Evolutionary conservation across 768 basidiomycete genomes (phyloP), one percentile per base, ranked within the genome.

Genomic region (Pleurotus ostreatus): DNA sequence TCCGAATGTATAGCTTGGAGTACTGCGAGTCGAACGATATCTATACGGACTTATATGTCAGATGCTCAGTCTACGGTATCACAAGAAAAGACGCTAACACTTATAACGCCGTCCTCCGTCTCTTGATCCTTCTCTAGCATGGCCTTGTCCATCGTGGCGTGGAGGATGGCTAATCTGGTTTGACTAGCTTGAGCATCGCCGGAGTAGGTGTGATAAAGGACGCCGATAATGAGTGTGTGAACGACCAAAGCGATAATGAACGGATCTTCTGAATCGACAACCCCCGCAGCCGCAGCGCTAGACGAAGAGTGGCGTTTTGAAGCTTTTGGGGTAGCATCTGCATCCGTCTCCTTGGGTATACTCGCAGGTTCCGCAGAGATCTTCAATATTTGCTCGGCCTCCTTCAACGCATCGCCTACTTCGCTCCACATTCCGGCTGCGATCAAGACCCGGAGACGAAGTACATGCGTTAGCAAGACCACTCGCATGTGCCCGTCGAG

Each of bases 111-210:
- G 58, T 59, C 73, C 66, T 64, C 65, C 44, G 23, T 56, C 11
- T 25, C 38, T 30, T 48, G 41, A 25, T 49, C 23, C 11, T 46
- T 68, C 63, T 57, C 76, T 25, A 82, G 47, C 61, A 74, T 78
- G 1, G 80, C 83, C 1, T 77, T 71, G 62, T 92, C 90, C 49
- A 92, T 75, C 23, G 89, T 67, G n/a, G 78, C 74, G 65, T 92
- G 89, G 1, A 92, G 66, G 45, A 74, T 74, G 38, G 77, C 72
- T 34, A 91, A 69, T 16, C 88, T 71, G 6, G 71, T 66, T n/a
- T 79, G 73, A 0, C 81, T 76, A 12, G 74, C 70, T 15, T 71
- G 64, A 4, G 79, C 72, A 51, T 74, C 71, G 5, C 87, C 87
- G 0, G 70, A 68, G 60, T 88, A 84, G 0, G 86, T 87, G 61